phyloP scores from a whole-genome alignment of 768 basidiomycete genomes.

The Trametes villosa region DNA sequence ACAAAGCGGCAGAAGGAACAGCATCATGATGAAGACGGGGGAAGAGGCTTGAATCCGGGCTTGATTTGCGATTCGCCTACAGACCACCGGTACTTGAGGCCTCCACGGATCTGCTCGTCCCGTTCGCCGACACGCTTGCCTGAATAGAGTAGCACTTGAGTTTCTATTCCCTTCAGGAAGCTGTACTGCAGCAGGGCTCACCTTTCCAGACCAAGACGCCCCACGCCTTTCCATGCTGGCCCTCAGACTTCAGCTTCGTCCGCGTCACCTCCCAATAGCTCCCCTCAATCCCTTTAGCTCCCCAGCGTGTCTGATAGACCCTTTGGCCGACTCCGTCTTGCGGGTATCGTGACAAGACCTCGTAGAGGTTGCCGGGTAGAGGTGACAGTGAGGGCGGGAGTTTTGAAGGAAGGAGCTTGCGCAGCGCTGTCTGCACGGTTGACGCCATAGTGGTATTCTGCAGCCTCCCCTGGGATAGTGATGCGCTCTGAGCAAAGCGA shows the following conservation, averaged over 20 bases:
- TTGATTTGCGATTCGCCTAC: constrained; percentile 53
- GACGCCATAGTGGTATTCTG: constrained; percentile 20
- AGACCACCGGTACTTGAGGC: constrained; percentile 76
- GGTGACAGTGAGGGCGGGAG: constrained; percentile 64
- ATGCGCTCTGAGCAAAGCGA: neutral
- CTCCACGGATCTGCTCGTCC: constrained; percentile 69
- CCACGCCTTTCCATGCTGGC: constrained; percentile 83
- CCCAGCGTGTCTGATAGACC: constrained; percentile 79
- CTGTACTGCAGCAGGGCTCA: constrained; percentile 39
- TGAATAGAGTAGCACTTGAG: constrained; percentile 32
- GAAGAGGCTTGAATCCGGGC: constrained; percentile 19
- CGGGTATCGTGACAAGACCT: constrained; percentile 72
- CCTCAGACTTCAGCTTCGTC: constrained; percentile 71
- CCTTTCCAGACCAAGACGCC: constrained; percentile 81
- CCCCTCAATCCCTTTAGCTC: constrained; percentile 61
- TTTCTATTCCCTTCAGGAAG: neutral
- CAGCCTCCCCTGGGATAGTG: too few relatives aligned
- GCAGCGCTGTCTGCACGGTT: constrained; percentile 41
- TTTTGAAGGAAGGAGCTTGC: constrained; percentile 58
- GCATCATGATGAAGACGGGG: constrained; percentile 8
- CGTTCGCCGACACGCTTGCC: constrained; percentile 62
- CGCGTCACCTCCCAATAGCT: constrained; percentile 80
- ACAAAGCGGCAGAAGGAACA: neutral
- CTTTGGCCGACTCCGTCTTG: constrained; percentile 66
- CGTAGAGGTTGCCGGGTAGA: constrained; percentile 67